These are phyloP conservation scores for slime mould (Dictyostelium discoideum) DNA, from an alignment of 78 protist genomes.

Conservation along the genomic window DNA sequence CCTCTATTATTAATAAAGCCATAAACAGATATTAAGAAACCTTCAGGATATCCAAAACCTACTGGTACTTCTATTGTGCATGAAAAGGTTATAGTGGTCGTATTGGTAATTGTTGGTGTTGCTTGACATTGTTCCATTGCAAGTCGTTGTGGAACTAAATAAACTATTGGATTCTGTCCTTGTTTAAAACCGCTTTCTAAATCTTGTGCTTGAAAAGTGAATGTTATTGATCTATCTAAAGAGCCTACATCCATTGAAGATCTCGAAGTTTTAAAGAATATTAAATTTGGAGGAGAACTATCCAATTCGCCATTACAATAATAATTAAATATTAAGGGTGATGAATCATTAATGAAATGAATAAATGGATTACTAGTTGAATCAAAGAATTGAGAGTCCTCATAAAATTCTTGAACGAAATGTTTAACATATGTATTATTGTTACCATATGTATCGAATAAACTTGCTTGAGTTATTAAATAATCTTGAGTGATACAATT, in stretches of 20 bases:
- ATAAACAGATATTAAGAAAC: neutral
- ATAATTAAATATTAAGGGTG: neutral
- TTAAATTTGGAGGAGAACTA: neutral
- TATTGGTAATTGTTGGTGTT: neutral
- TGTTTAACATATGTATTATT: neutral
- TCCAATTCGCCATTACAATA: neutral
- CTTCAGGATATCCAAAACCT: slow-evolving; percentile 16
- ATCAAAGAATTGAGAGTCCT: neutral
- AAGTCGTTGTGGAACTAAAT: neutral
- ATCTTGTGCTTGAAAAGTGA: neutral
- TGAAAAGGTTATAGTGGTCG: neutral
- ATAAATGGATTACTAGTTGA: neutral
- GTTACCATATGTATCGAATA: neutral
- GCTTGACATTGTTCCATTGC: neutral
- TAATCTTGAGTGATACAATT: neutral
- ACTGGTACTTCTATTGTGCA: neutral
- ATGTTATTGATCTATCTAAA: neutral
- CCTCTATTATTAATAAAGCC: slow-evolving; percentile 4
- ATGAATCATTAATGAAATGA: neutral
- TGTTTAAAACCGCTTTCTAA: neutral
- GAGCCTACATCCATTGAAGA: neutral
- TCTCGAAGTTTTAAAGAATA: neutral
- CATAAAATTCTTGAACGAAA: neutral
- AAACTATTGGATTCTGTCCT: neutral
- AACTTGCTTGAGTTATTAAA: neutral